phyloP scores from a whole-genome alignment of 768 basidiomycete species.

The Rhodotorula taiwanensis region DNA sequence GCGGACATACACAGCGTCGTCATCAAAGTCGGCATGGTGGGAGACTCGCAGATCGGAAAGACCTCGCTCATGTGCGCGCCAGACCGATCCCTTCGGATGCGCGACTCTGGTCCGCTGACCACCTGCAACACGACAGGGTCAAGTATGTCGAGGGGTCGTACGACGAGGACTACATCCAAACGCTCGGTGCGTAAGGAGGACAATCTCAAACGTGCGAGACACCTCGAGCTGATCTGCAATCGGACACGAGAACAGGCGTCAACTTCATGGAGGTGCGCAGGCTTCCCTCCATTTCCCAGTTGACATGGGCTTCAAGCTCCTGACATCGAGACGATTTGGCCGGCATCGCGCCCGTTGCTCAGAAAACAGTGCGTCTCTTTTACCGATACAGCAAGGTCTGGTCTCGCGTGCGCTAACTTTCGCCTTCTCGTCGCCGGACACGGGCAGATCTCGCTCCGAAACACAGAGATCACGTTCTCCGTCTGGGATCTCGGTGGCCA shows the following conservation, averaged over 20 bases:
- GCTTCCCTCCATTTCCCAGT: neutral
- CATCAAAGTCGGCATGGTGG: conserved; percentile 89
- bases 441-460: conserved; percentile 83
- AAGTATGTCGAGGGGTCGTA: conserved; percentile 94
- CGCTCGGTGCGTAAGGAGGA: conserved; percentile 76
- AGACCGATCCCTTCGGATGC: too few species aligned
- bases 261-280: neutral
- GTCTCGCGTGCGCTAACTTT: too few species aligned
- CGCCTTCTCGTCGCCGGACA: neutral
- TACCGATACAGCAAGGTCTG: too few species aligned
- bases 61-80: conserved; percentile 75
- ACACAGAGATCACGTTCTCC: conserved; percentile 98
- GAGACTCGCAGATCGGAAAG: conserved; percentile 98
- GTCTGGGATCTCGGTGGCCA: conserved; percentile 59
- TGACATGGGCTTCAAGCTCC: neutral
- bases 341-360: conserved; percentile 96
- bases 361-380: conserved; percentile 62
- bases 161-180: conserved; percentile 85
- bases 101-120: too few species aligned
- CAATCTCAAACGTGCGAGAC: too few species aligned
- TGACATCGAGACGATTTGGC: too few species aligned
- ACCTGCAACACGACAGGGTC: too few species aligned
- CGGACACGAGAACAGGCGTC: too few species aligned
- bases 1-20: too few species aligned
- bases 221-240: too few species aligned